Evolutionary conservation across 2,329 filamentous ascomycete species (phyloP).

Genomic region (Aspergillus ochraceoroseus): DNA sequence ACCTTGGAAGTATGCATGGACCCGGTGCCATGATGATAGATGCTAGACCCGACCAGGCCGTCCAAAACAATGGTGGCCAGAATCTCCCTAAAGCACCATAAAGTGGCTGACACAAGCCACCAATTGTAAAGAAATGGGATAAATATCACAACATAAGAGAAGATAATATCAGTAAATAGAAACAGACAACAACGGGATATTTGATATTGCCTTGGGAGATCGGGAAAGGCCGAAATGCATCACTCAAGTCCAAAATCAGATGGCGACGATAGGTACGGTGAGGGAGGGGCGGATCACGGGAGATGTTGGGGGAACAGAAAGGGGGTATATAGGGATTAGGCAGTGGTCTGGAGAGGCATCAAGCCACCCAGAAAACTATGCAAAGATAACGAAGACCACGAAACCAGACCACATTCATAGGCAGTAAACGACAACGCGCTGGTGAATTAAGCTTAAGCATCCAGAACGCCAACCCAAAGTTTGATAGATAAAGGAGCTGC

Average conservation of each 20-base stretch:
- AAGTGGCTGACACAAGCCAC: conserved; percentile 1
- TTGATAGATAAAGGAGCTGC: conserved; percentile 8
- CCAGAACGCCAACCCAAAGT: conserved; percentile 18
- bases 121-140: conserved; percentile 1
- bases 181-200: conserved; percentile 5
- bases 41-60: conserved; percentile 4
- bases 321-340: conserved; percentile 13
- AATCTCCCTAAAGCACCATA: conserved; percentile 4
- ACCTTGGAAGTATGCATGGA: conserved; percentile 1
- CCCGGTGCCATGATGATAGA: background rate
- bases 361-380: conserved; percentile 9
- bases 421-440: conserved; percentile 6
- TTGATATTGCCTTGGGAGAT: conserved; percentile 2
- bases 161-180: background rate
- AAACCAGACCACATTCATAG: background rate
- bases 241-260: conserved; percentile 2
- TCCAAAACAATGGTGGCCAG: background rate
- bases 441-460: conserved; percentile 12
- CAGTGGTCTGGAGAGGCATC: conserved; percentile 7
- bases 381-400: conserved; percentile 2
- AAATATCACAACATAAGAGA: conserved; percentile 4
- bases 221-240: conserved; percentile 3
- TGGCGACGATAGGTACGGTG: background rate
- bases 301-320: background rate
- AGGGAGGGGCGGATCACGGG: too few species aligned